Evolutionary conservation across 148 eudicot species (phyloP).

Genomic region (Chenopodium album): DNA sequence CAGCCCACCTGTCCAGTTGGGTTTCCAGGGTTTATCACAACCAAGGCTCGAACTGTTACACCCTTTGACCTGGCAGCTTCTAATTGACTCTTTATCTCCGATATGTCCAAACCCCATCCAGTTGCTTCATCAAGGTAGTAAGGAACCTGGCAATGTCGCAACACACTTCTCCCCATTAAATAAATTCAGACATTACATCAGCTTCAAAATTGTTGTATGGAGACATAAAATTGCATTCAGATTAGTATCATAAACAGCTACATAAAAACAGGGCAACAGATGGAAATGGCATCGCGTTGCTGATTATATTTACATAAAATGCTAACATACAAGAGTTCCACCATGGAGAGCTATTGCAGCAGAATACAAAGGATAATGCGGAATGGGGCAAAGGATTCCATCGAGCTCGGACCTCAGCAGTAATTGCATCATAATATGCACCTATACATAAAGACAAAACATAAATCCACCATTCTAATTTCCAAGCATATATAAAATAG

Average conservation of each 20-base stretch:
- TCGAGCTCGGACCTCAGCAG: slow-evolving; percentile 78
- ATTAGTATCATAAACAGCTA: background rate
- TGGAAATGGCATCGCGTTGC: background rate
- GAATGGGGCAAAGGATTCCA: slow-evolving; percentile 94
- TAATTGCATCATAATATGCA: slow-evolving; percentile 98
- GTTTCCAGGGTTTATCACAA: slow-evolving; percentile 95
- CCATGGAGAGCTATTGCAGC: slow-evolving; percentile 98
- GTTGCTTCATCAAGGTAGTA: slow-evolving; percentile 91
- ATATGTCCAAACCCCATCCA: slow-evolving; percentile 86
- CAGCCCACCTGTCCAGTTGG: slow-evolving; percentile 88
- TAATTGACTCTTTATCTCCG: slow-evolving; percentile 73
- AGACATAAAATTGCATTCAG: background rate
- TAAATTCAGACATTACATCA: background rate
- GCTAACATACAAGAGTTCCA: slow-evolving; percentile 71
- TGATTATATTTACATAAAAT: background rate
- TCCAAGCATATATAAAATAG: background rate
- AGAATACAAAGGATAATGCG: slow-evolving; percentile 94
- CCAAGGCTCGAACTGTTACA: slow-evolving; percentile 76
- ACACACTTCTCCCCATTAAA: background rate
- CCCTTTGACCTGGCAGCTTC: slow-evolving; percentile 79
- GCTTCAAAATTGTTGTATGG: background rate
- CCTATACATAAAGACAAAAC: slow-evolving; percentile 35
- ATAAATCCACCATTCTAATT: background rate
- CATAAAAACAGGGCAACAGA: background rate
- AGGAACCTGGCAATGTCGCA: slow-evolving; percentile 53